A percentile compares a stretch with the other conserved stretches of the same genome.
phyloP scores from a whole-genome alignment of 495 filamentous ascomycete genomes.

The Daldinia grandis region DNA sequence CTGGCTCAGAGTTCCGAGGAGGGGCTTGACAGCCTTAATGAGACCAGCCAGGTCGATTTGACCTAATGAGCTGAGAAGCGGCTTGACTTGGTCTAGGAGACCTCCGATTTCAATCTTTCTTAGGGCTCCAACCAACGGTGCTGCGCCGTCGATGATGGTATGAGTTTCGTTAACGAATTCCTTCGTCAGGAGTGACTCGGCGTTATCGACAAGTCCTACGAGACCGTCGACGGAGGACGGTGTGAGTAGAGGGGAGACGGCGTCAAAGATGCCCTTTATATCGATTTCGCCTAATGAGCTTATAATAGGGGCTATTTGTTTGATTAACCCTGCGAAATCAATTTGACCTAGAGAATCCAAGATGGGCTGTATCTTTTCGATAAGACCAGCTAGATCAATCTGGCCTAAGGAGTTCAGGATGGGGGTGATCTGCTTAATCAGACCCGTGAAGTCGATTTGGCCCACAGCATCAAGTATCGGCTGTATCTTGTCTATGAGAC shows the following conservation, averaged over 20 bases:
- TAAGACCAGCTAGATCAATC: constrained; percentile 47
- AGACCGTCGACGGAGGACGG: constrained; percentile 53
- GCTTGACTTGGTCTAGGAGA: constrained; percentile 46
- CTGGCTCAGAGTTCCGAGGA: constrained; percentile 46
- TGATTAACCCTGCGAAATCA: constrained; percentile 48
- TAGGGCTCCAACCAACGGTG: constrained; percentile 44
- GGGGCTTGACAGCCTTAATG: constrained; percentile 49
- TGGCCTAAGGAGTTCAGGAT: constrained; percentile 45
- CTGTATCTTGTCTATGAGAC: constrained; percentile 44
- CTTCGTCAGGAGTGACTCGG: constrained; percentile 52
- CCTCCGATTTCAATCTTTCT: constrained; percentile 48
- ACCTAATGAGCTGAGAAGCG: constrained; percentile 46
- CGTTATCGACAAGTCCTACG: constrained; percentile 56
- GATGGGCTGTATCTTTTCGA: constrained; percentile 47
- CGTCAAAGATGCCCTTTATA: constrained; percentile 44
- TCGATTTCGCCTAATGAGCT: constrained; percentile 50
- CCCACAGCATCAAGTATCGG: constrained; percentile 52
- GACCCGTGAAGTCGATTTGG: constrained; percentile 51
- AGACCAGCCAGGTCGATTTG: constrained; percentile 45
- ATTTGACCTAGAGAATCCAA: constrained; percentile 43
- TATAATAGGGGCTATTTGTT: constrained; percentile 52
- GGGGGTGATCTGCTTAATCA: constrained; percentile 40
- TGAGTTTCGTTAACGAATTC: constrained; percentile 59
- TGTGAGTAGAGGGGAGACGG: constrained; percentile 53
- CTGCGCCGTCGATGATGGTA: constrained; percentile 46